Evolutionary conservation across 768 basidiomycete species (phyloP), one percentile per base, ranked within the genome.

Genomic region (Agrocybe praecox): DNA sequence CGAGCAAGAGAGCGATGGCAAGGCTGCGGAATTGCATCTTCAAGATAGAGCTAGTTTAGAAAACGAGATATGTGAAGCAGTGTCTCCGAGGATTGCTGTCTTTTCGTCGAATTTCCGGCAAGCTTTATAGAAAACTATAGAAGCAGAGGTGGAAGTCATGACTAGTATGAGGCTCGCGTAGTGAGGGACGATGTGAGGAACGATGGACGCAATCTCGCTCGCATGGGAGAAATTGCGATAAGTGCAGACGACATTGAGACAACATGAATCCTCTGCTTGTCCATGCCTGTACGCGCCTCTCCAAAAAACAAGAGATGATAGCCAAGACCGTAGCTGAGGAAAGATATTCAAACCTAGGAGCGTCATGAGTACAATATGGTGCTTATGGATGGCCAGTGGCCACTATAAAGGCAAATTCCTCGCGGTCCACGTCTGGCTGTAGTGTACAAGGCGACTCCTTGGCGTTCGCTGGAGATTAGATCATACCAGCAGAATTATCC

Each of bases 1-100:
- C 63, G 44, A 75, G 60, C 22, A 76, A 52, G 42, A 74, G 49
- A 55, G 61, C 62, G 58, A 72, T 15, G 29, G 42, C 44, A 22
- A 32, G 26, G 18, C 45, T 46, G 26, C 44, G 52, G 52, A 53
- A 34, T 29, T 26, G 52, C 52, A 53, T 53, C 52, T 29, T 53
- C 22, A 12, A 15, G 45, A 17, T 33, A 43, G n/a, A n/a, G 36
- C 17, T 52, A 29, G 34, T 40, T 17, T 8, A 23, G 23, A 43
- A 24, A n/a, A 45, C 18, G 51, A 34, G 24, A 34, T 12, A 26
- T 18, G 43, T 22, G 29, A 18, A 33, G 42, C 42, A 32, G 17
- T 23, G 5, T 32, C 48, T 19, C 21, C 21, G 21, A 34, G 12
- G 17, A 11, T 46, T 53, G 52, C 23, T 24, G 52, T 5, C 2